Base-by-base conservation (phyloP, 1,284 basidiomycete genomes). In the Cryptococcus sp. region DNA sequence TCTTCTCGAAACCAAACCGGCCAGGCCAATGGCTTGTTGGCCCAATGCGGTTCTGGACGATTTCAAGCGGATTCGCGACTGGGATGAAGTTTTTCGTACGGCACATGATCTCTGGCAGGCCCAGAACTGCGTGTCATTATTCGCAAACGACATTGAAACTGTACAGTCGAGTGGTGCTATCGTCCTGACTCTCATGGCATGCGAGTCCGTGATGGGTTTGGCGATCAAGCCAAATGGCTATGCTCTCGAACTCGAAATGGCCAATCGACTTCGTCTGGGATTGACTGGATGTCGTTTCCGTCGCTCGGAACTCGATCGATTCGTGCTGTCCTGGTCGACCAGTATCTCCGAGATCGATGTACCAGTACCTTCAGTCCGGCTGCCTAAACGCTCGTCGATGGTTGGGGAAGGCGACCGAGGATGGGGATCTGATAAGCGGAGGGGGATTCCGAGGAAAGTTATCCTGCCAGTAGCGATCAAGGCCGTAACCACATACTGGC, bases 71-170 rank as follows among this genome's bases (percentile, higher is more conserved):
- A 22, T 55, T 13, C 22, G n/a, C 3, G 49, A 62, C 19, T 69
- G 64, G 63, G 46, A 54, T 19, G 23, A 52, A n/a, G 57, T 56
- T 0, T 41, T 71, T 7, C 53, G 54, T 3, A 46, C 50, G 14
- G 61, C 59, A 0, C 61, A 59, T 46, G 47, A 60, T 3, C 54
- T 71, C 4, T 68, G 60, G 39, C 57, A 58, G 16, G 61, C 66
- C n/a, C 61, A 63, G 36, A 55, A 64, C 46, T 61, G 60, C 7
- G 60, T 67, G 28, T 39, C 42, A 3, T 49, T 71, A 0, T 69
- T 63, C 63, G 52, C 54, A 3, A 42, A 31, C 18, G 44, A 52
- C 13, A 61, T 64, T 0, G 39, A 64, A 3, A 34, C 57, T 7
- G 28, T 63, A 3, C 57, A 55, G 54, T 36, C 34, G n/a, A 10